These are phyloP conservation scores for Penicillium sp. DNA, from an alignment of 2,329 filamentous ascomycete species.

Conservation along the genomic window DNA sequence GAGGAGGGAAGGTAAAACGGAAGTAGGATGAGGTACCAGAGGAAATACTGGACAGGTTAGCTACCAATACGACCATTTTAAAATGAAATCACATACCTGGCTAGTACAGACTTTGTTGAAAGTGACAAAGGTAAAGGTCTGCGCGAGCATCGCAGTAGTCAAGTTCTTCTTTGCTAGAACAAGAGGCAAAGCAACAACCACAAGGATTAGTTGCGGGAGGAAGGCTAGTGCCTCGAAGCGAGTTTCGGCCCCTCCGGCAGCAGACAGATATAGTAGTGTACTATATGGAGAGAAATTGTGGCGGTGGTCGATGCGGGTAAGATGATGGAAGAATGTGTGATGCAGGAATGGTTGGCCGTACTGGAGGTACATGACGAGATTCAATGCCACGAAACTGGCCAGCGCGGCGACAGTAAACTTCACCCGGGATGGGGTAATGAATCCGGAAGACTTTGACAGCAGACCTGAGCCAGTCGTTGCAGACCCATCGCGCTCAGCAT, in stretches of 20 bases:
- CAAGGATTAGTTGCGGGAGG: conserved; percentile 78
- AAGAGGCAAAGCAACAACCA: conserved; percentile 72
- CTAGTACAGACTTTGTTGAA: conserved; percentile 99
- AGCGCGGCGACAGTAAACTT: conserved; percentile 59
- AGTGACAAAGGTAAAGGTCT: conserved; percentile 94
- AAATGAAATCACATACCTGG: conserved; percentile 60
- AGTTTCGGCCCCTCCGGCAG: conserved; percentile 52
- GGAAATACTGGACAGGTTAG: conserved; percentile 70
- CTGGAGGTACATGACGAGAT: conserved; percentile 71
- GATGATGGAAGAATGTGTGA: conserved; percentile 90
- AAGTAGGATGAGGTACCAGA: conserved; percentile 95
- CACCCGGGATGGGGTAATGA: conserved; percentile 42
- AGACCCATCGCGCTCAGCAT: conserved; percentile 26
- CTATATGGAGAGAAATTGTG: conserved; percentile 99
- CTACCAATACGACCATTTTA: neutral
- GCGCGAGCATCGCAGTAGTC: conserved; percentile 80
- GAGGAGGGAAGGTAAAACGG: conserved; percentile 86
- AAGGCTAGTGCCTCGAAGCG: conserved; percentile 79
- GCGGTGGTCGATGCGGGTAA: conserved; percentile 89
- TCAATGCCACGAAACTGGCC: conserved; percentile 69
- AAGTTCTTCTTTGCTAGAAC: conserved; percentile 77
- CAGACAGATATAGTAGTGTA: conserved; percentile 81
- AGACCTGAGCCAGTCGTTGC: neutral
- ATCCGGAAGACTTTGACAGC: conserved; percentile 23
- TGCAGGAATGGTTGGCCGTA: conserved; percentile 79